A percentile compares a stretch with the other conserved stretches of the same genome.
Evolutionary conservation across 2,329 filamentous ascomycete genomes (phyloP).

Genomic region (Fusarium avenaceum): DNA sequence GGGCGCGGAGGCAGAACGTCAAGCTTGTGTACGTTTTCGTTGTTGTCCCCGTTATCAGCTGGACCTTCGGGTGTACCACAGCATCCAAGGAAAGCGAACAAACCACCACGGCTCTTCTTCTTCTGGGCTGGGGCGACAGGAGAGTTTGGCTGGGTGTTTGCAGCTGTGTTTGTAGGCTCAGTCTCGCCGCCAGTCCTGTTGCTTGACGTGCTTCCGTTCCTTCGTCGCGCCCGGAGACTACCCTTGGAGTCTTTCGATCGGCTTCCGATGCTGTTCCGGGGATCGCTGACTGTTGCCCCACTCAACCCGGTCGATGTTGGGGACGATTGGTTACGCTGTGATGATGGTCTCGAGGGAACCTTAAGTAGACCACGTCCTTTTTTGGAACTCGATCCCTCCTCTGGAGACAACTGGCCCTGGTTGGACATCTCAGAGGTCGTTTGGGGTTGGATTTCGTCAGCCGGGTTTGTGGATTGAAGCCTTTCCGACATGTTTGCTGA

Average conservation of each 20-base stretch:
- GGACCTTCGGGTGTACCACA: constrained; percentile 74
- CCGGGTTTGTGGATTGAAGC: constrained; percentile 45
- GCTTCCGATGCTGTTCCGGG: constrained; percentile 72
- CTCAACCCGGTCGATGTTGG: constrained; percentile 71
- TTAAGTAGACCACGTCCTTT: constrained; percentile 67
- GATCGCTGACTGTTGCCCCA: constrained; percentile 70
- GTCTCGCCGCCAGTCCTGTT: constrained; percentile 70
- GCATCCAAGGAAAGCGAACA: constrained; percentile 74
- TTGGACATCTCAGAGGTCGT: constrained; percentile 59
- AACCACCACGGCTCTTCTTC: constrained; percentile 68
- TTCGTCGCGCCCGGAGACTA: constrained; percentile 72
- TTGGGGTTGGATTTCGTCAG: constrained; percentile 54
- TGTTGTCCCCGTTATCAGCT: constrained; percentile 65
- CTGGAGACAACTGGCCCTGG: constrained; percentile 57
- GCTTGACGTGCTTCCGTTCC: constrained; percentile 77
- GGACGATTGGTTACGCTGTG: constrained; percentile 70
- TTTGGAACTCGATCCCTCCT: constrained; percentile 60
- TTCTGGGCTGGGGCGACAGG: constrained; percentile 63
- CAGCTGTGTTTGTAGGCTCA: constrained; percentile 64
- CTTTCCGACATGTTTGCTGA: constrained; percentile 54
- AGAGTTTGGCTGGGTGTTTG: constrained; percentile 66
- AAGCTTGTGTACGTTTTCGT: constrained; percentile 70
- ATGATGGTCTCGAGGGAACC: constrained; percentile 73
- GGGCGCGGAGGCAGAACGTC: constrained; percentile 69
- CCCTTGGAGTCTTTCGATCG: constrained; percentile 75